phyloP scores from a whole-genome alignment of 768 basidiomycete species.

The Coprinopsis strossmayeri region DNA sequence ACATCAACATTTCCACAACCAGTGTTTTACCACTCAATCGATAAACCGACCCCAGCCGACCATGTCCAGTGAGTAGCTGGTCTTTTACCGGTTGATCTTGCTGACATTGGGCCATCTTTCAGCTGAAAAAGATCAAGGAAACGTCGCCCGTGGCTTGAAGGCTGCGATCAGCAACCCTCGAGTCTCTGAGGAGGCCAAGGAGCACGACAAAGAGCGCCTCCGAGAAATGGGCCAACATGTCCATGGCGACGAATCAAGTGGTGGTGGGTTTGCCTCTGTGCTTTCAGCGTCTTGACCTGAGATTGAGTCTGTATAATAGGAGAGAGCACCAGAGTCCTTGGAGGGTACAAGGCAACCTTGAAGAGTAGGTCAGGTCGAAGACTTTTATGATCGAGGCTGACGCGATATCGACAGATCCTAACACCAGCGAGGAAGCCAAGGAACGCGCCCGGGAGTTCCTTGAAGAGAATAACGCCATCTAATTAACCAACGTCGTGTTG shows the following conservation, averaged over 20 bases:
- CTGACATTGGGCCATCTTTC: background rate
- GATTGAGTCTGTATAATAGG: too few relatives aligned
- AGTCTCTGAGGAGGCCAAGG: constrained; percentile 41
- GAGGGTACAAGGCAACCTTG: constrained; percentile 24
- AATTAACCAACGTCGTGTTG: background rate
- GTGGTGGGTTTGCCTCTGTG: too few relatives aligned
- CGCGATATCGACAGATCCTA: constrained; percentile 9
- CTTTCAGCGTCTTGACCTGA: too few relatives aligned
- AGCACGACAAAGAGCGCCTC: constrained; percentile 33
- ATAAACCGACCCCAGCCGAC: background rate
- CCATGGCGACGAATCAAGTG: background rate
- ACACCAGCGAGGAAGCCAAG: constrained; percentile 13
- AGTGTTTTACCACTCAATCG: background rate
- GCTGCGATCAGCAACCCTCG: constrained; percentile 43
- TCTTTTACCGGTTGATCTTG: background rate
- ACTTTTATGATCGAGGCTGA: background rate
- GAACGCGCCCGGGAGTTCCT: constrained; percentile 10
- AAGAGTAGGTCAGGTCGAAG: constrained; percentile 16
- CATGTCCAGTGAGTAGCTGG: background rate
- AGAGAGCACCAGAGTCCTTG: constrained; percentile 16
- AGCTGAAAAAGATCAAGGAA: constrained; percentile 26
- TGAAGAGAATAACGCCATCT: constrained; percentile 6
- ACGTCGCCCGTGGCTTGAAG: constrained; percentile 45
- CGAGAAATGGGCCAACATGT: constrained; percentile 21
- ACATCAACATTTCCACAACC: too few relatives aligned